phyloP scores from a whole-genome alignment of 371 early-diverging fungal genomes.

The Syncephalastrum racemosum region DNA sequence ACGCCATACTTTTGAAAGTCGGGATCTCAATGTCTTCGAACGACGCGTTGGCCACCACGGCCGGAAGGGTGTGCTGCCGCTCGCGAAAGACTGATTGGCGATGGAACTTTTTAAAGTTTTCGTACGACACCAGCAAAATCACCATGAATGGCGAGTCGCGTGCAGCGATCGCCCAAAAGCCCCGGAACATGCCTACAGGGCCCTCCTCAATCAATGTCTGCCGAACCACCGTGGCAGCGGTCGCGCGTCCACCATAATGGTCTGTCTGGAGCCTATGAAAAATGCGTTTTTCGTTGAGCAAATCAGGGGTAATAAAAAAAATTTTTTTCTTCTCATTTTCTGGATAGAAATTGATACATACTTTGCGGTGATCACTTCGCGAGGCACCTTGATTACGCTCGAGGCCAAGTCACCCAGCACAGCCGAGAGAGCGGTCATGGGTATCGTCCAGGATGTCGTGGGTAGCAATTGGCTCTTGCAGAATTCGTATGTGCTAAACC shows the following conservation, averaged over 20 bases:
- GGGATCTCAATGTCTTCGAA: constrained; percentile 65
- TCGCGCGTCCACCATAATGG: constrained; percentile 40
- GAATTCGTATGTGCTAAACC: constrained; percentile 77
- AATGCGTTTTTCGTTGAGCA: neutral
- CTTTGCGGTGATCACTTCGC: constrained; percentile 81
- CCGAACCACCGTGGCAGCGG: constrained; percentile 53
- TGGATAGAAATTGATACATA: constrained; percentile 5
- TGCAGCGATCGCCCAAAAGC: constrained; percentile 76
- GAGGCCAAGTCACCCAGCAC: constrained; percentile 76
- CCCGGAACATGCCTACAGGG: constrained; percentile 69
- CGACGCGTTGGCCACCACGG: constrained; percentile 47
- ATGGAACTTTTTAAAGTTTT: constrained; percentile 75
- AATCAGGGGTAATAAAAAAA: constrained; percentile 8
- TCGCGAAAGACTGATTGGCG: constrained; percentile 48
- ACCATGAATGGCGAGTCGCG: constrained; percentile 86
- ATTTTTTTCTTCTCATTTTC: constrained; percentile 5
- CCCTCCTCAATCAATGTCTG: constrained; percentile 67
- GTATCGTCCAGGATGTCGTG: constrained; percentile 39
- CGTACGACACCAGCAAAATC: constrained; percentile 78
- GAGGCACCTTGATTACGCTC: constrained; percentile 79
- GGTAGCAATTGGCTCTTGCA: constrained; percentile 65
- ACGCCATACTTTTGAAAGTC: constrained; percentile 65
- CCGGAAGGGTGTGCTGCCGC: constrained; percentile 31
- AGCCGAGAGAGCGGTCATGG: constrained; percentile 74
- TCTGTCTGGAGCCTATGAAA: constrained; percentile 65